Conservation (phyloP, 306 rosid genomes). For the Cercis canadensis region DNA sequence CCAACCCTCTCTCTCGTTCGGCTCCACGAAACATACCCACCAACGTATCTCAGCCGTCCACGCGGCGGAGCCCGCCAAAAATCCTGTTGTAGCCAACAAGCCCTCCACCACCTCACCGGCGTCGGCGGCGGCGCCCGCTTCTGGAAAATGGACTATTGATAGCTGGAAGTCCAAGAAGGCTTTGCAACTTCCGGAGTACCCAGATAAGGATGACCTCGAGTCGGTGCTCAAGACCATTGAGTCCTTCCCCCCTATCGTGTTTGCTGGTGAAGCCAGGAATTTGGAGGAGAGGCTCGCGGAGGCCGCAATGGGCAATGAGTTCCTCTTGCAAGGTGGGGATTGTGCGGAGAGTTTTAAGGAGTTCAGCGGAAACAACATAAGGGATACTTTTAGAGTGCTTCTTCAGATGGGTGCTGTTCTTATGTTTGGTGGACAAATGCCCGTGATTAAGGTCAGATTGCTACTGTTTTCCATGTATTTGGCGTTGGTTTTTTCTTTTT, state of each 20-base stretch:
- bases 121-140: not conserved
- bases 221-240: conserved; percentile 64
- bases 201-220: conserved; percentile 54
- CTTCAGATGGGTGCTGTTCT: conserved; percentile 84
- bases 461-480: not conserved
- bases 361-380: conserved; percentile 70
- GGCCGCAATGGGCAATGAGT: conserved; percentile 76
- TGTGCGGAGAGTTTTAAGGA: conserved; percentile 86
- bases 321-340: conserved; percentile 76
- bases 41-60: conserved; percentile 64
- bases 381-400: conserved; percentile 71
- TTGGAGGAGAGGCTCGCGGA: conserved; percentile 74
- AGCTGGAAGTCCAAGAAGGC: conserved; percentile 72
- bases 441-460: conserved; percentile 60
- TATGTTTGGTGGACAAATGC: conserved; percentile 82
- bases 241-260: conserved; percentile 74
- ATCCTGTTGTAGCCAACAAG: conserved; percentile 26
- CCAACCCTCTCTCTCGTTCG: conserved; percentile 50
- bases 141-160: conserved; percentile 57
- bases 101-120: conserved; percentile 13
- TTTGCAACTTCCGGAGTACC: conserved; percentile 72
- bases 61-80: conserved; percentile 53
- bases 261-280: conserved; percentile 78
- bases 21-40: conserved; percentile 39
- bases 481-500: no score